Evolutionary conservation across 208 protist species (phyloP), one percentile per base, ranked within the genome.

Genomic region (Leptomonas seymouri): DNA sequence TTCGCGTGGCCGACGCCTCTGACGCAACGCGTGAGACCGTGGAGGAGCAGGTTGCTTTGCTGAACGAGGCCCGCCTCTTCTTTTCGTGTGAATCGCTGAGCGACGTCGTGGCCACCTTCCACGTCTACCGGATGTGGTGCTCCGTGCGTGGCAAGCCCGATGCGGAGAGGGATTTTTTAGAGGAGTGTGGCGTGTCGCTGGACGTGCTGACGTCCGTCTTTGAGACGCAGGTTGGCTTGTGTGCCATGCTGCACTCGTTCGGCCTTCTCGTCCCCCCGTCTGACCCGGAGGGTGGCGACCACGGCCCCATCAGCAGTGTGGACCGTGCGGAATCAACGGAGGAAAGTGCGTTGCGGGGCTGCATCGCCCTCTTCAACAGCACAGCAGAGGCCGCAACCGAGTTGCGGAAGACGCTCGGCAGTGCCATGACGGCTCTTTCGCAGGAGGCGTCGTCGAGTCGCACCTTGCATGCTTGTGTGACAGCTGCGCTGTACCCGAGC

Each of bases 81-180:
- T 96, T 94, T 67, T 86, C 91, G 15, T 74, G 69, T 31, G 78
- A 89, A 51, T 82, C 84, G 23, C 56, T 74, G 20, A 94, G 86
- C 61, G 91, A 97, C 67, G 63, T 88, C 9, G 80, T 86, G 20
- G 80, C 74, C 57, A 72, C 68, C 44, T 86, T 93, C 54, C 71
- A 93, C 76, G 81, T 93, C 12, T 94, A 93, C 65, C 78, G 82
- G 60, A 94, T 93, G 87, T 97, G 89, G 87, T 78, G 45, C 63
- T 83, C 59, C 69, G 81, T 44, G 31, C 63, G 44, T 27, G 56
- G 23, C 31, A 68, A 36, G n/a, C 8, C 18, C 55, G 80, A 79
- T 9, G 71, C 53, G 18, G 80, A 80, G 63, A 55, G 53, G 8
- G 71, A 72, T 30, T 93, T 95, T 67, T 57, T 91, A 21, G 74